These are phyloP conservation scores for Amoeboaphelidium occidentale DNA, from an alignment of 371 early-diverging fungal genomes.

Conservation along the genomic window DNA sequence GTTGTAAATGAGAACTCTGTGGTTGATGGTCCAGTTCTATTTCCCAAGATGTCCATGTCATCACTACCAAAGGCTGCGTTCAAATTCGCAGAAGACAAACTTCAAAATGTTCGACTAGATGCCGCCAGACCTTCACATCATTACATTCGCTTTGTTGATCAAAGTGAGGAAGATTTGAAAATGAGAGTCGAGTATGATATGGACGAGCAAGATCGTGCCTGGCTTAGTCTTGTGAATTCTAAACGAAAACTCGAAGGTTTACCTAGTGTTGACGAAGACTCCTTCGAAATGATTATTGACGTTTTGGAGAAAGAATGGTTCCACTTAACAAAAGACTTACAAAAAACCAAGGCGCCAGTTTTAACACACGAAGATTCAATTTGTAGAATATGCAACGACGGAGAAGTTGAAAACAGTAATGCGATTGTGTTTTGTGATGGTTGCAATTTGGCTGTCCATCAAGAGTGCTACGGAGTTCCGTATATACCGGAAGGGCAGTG, in stretches of 20 bases:
- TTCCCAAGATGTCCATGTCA: neutral
- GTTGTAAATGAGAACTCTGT: neutral
- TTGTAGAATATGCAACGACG: conserved; percentile 85
- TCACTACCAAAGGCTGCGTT: neutral
- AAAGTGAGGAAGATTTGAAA: conserved; percentile 50
- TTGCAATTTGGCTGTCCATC: conserved; percentile 95
- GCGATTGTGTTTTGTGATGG: conserved; percentile 98
- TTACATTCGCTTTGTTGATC: conserved; percentile 19
- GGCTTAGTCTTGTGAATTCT: neutral
- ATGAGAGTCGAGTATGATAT: conserved; percentile 79
- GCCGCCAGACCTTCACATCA: neutral
- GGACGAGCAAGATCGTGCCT: conserved; percentile 65
- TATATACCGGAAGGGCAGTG: conserved; percentile 97
- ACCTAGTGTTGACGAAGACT: no score
- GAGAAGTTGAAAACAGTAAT: conserved; percentile 87
- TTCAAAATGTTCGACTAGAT: no score
- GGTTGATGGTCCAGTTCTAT: neutral
- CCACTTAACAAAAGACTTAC: conserved; percentile 1
- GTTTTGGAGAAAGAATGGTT: neutral
- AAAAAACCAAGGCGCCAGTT: no score
- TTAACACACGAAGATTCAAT: conserved; percentile 42
- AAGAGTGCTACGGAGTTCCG: conserved; percentile 98
- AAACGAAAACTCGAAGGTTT: neutral
- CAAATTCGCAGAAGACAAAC: neutral
- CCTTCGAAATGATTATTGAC: neutral